Base-by-base conservation (phyloP, 2,329 filamentous ascomycete species). In the Neobulgaria alba region DNA sequence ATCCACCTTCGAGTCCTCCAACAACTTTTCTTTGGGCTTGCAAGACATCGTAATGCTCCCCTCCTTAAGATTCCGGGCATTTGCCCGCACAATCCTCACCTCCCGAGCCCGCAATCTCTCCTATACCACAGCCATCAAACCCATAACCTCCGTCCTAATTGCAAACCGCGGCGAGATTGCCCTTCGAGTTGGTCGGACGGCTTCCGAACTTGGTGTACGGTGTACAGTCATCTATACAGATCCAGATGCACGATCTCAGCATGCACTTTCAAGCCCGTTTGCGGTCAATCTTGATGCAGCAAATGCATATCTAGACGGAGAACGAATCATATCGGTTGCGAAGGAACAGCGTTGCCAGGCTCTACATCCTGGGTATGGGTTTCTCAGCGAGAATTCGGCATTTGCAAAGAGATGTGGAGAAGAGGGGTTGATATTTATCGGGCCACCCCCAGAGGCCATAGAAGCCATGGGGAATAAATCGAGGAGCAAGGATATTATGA, bases 151-250 rank as follows among this genome's bases (percentile, higher is more conserved):
- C 7, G 84, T 96, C 31, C 73, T 98, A 17, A 96, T 98, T 60
- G 92, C 92, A 39, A 98, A 98, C 62, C 82, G 92, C 54, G 92
- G 92, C 55, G 92, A 98, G 65, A 98, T 98, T 55, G 92, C 92
- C 36, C 72, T 98, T 60, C 85, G 92, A 52, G 92, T 98, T 52
- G 84, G 89, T 51, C 78, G 81, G 51, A 98, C 92, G 16, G 92
- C 92, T 23, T 73, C 85, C 37, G 78, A 83, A 49, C 83, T 95
- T 59, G 90, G 92, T 43, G 94, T 98, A 58, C 79, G 81, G 47
- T 94, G 90, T 14, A 95, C 90, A 1, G 95, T 90, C 0, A 75
- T 98, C 44, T 98, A 95, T 65, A 98, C 92, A 5, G 85, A 94
- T 51, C 85, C 90, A 29, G 92, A 98, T 62, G 81, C 85, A 43